Percentiles rank a stretch among this genome's conserved stretches.
phyloP scores from a whole-genome alignment of 768 basidiomycete genomes.

The Lactarius quietus region DNA sequence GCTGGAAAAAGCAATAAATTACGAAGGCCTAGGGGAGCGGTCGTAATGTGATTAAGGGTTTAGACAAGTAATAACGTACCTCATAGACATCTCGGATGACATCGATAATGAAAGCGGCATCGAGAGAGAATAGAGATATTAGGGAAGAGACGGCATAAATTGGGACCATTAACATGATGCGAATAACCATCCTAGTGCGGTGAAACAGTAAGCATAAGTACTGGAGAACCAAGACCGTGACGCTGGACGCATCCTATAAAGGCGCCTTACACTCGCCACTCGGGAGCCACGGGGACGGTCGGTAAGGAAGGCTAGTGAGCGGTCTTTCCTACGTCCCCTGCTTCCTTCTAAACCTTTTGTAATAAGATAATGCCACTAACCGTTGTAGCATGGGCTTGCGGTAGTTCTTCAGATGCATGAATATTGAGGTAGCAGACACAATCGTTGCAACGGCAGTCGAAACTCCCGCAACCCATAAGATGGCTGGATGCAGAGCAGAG shows the following conservation, averaged over 20 bases:
- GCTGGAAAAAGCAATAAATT: constrained; percentile 88
- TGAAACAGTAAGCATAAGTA: constrained; percentile 4
- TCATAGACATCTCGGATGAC: constrained; percentile 94
- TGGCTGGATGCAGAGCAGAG: constrained; percentile 42
- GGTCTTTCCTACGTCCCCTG: neutral
- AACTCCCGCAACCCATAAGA: constrained; percentile 60
- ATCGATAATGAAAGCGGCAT: constrained; percentile 96
- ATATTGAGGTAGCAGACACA: constrained; percentile 71
- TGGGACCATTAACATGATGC: constrained; percentile 97
- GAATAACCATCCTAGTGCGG: constrained; percentile 70
- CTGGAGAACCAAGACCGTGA: neutral
- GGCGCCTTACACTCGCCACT: neutral
- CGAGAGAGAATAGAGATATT: constrained; percentile 89
- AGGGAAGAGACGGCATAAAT: constrained; percentile 88
- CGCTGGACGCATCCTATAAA: neutral
- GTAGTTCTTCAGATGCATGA: constrained; percentile 82
- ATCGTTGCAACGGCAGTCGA: constrained; percentile 66
- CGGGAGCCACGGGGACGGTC: neutral
- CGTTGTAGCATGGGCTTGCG: constrained; percentile 76
- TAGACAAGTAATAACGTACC: constrained; percentile 41
- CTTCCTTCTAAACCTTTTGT: neutral
- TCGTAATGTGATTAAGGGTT: neutral
- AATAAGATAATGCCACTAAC: constrained; percentile 37
- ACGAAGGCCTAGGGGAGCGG: constrained; percentile 67
- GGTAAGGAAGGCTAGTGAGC: neutral